Evolutionary conservation across 2,329 filamentous ascomycete genomes (phyloP).

Genomic region (Penicillium italicum): DNA sequence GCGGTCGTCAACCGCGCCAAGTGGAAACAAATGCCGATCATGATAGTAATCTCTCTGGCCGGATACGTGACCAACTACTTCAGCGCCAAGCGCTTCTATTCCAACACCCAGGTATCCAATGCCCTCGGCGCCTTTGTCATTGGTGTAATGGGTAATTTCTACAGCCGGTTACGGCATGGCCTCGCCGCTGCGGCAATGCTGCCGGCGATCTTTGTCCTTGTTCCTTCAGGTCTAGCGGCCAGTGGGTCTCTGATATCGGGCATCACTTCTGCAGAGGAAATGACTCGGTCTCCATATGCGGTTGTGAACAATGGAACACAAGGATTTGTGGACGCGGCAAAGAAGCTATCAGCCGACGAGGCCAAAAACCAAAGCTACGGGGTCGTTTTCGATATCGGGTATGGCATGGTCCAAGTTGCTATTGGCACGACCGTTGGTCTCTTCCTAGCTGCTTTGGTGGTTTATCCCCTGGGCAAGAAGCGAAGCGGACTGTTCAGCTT

Average conservation of each 20-base stretch:
- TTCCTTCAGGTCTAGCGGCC: conserved; percentile 58
- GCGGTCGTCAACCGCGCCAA: conserved; percentile 79
- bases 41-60: conserved; percentile 68
- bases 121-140: conserved; percentile 73
- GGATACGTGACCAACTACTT: conserved; percentile 77
- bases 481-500: conserved; percentile 48
- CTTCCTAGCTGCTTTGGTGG: conserved; percentile 45
- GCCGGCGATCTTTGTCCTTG: conserved; percentile 75
- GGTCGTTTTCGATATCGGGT: conserved; percentile 44
- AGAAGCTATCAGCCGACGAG: conserved; percentile 24
- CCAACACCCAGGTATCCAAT: conserved; percentile 71
- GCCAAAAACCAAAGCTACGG: conserved; percentile 41
- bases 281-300: conserved; percentile 33
- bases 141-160: conserved; percentile 73
- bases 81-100: conserved; percentile 61
- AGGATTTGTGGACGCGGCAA: conserved; percentile 30
- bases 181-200: conserved; percentile 81
- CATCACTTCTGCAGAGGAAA: conserved; percentile 55
- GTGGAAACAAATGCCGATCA: conserved; percentile 71
- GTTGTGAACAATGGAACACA: conserved; percentile 28
- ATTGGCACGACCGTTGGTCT: conserved; percentile 48
- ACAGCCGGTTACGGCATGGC: conserved; percentile 68
- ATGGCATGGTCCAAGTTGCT: conserved; percentile 48
- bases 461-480: conserved; percentile 47
- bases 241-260: conserved; percentile 56